Base-by-base conservation (phyloP, 1,284 basidiomycete species). In the Irpex rosettiformis region DNA sequence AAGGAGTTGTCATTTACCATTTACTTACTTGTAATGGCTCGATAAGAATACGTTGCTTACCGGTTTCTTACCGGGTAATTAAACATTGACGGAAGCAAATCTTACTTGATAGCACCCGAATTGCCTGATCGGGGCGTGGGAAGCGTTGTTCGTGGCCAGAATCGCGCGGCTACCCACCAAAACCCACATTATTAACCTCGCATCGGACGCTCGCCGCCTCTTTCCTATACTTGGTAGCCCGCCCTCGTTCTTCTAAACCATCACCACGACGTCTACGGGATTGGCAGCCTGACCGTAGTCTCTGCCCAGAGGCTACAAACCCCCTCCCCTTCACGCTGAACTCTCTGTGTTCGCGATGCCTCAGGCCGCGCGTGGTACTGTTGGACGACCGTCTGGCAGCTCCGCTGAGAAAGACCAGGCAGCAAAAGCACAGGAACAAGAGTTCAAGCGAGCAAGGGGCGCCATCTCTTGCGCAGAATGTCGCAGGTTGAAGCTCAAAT, bases 381-480 rank as follows among this genome's bases (percentile, higher is more conserved):
- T 25, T 43, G 48, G 56, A 21, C 60, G 60, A 6, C 37, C 56
- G 16, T 53, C 60, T 37, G 22, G 7, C 28, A 69, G 48, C 43
- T 45, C 43, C 27, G 48, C 67, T 28, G 77, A 77, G 22, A 79
- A 79, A 30, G 72, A 73, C 2, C 77, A 80, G 24, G 52, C 66
- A n/a, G 59, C 85, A 24, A 83, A 86, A 65, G 59, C 65, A 16
- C 68, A 78, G 60, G 76, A 78, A 70, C 77, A 79, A 67, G 77
- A 79, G 73, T 79, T 83, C 51, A 89, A 89, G 69, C 79, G 86
- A 54, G 84, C 84, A n/a, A 76, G 84, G 66, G 86, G 86, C 59
- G 83, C 84, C 16, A 79, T 88, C 67, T 87, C 85, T 40, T 88
- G 87, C 70, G 87, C 87, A 33, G 88, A 89, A 71, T 89, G 87